Conservation (phyloP, 176 grass and related monocot species). For the Eragrostis nindensis region DNA sequence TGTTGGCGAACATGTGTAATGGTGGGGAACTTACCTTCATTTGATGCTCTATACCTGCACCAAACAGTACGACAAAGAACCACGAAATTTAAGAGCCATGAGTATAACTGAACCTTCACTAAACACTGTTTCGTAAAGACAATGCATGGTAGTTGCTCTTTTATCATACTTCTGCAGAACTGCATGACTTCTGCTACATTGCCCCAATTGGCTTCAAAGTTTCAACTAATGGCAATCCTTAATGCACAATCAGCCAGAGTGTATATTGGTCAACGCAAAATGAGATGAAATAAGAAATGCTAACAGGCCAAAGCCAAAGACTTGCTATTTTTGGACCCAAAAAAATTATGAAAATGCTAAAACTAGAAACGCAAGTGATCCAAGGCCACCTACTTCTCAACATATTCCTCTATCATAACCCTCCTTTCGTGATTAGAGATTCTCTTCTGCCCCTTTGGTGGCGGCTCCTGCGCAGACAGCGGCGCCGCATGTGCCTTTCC, state of each 20-base stretch:
- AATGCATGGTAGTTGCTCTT: not conserved
- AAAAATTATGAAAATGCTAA: not conserved
- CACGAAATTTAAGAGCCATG: conserved; percentile 16
- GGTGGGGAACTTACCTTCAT: conserved; percentile 63
- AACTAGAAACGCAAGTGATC: conserved; percentile 10
- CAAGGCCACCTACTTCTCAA: conserved; percentile 56
- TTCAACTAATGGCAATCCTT: conserved; percentile 17
- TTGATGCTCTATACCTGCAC: conserved; percentile 60
- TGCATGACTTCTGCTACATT: not conserved
- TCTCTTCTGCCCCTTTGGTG: conserved; percentile 42
- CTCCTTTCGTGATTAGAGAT: conserved; percentile 49
- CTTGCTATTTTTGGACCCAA: not conserved
- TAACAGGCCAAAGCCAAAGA: not conserved
- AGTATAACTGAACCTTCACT: not conserved
- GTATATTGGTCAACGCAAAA: not conserved
- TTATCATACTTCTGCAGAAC: conserved; percentile 7
- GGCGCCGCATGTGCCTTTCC: conserved; percentile 61
- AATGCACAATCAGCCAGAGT: conserved; percentile 1
- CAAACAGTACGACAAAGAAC: conserved; percentile 38
- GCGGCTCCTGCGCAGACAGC: conserved; percentile 49
- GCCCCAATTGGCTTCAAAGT: not conserved
- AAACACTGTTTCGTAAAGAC: not conserved
- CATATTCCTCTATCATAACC: conserved; percentile 47
- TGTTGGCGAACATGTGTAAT: conserved; percentile 1
- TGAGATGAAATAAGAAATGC: conserved; percentile 16